Conservation (phyloP, 1,139 yeast genomes). For the Saccharomyces hybrid region DNA sequence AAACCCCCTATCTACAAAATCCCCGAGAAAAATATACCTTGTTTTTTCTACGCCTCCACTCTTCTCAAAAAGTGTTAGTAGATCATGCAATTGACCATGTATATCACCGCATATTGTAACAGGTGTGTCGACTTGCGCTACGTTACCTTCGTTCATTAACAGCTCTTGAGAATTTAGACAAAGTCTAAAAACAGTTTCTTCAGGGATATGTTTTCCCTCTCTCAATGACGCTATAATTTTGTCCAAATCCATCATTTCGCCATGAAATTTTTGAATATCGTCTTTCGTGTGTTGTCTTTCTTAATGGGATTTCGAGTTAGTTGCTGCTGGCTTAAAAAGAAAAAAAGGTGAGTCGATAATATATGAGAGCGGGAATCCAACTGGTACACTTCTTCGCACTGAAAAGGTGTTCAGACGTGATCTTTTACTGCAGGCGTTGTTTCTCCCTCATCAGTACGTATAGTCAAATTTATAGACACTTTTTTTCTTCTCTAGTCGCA, state of each 20-base stretch:
- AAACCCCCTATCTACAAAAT: slow-evolving; percentile 95
- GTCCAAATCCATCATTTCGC: slow-evolving; percentile 23
- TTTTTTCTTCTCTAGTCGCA: background rate
- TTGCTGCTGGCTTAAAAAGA: background rate
- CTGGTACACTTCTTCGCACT: too few relatives aligned
- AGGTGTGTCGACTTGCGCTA: slow-evolving; percentile 91
- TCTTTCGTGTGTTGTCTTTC: background rate
- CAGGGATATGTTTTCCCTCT: slow-evolving; percentile 78
- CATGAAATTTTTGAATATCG: background rate
- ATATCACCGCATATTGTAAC: slow-evolving; percentile 98
- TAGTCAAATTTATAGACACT: background rate
- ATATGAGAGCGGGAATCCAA: too few relatives aligned
- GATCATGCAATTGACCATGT: slow-evolving; percentile 94
- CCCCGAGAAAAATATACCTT: slow-evolving; percentile 40
- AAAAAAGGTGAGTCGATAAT: too few relatives aligned
- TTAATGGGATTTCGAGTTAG: too few relatives aligned
- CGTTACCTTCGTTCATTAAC: slow-evolving; percentile 84
- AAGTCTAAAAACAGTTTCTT: slow-evolving; percentile 70
- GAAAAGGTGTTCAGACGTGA: too few relatives aligned
- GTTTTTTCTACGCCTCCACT: slow-evolving; percentile 81
- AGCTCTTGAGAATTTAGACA: slow-evolving; percentile 92
- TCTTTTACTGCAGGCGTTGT: background rate
- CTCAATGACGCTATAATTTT: slow-evolving; percentile 50
- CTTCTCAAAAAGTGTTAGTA: slow-evolving; percentile 74
- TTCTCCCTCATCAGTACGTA: background rate